Percentiles rank a stretch among this genome's conserved stretches.
These are phyloP conservation scores for Saturnispora dispora DNA, from an alignment of 805 yeast species.

Conservation along the genomic window DNA sequence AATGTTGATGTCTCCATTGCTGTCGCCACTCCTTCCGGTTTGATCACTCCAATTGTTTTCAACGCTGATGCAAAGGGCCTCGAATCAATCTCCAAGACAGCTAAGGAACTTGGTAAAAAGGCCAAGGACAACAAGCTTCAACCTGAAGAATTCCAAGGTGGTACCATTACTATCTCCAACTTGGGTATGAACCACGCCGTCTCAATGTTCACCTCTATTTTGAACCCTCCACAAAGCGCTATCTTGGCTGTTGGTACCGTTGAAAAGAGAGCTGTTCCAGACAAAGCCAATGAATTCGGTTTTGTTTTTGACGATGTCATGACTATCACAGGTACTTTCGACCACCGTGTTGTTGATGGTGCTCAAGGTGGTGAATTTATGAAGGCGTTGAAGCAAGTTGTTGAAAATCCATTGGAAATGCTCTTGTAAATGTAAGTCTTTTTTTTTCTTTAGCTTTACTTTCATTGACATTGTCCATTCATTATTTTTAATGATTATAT, in stretches of 20 bases:
- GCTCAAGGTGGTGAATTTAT: constrained; percentile 97
- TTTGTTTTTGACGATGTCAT: constrained; percentile 87
- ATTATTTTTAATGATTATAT: not conserved
- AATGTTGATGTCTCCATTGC: constrained; percentile 97
- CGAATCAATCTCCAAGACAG: constrained; percentile 65
- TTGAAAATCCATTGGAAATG: constrained; percentile 95
- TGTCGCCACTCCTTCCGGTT: constrained; percentile 95
- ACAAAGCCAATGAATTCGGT: constrained; percentile 82
- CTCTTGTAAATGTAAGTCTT: constrained; percentile 44
- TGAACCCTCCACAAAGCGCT: constrained; percentile 95
- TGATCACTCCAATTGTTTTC: constrained; percentile 91
- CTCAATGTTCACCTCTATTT: constrained; percentile 84
- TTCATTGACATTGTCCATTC: not conserved
- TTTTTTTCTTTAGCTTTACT: not conserved
- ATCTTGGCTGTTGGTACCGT: constrained; percentile 92
- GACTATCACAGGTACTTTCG: constrained; percentile 92
- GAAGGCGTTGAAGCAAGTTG: constrained; percentile 79
- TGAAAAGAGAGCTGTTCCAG: constrained; percentile 88
- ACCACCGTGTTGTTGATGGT: constrained; percentile 95
- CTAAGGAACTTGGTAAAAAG: constrained; percentile 90
- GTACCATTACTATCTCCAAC: constrained; percentile 97
- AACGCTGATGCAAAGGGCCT: constrained; percentile 85
- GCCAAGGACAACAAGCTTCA: constrained; percentile 88
- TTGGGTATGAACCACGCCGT: constrained; percentile 98
- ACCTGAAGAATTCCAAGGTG: constrained; percentile 99